Conservation (phyloP, 202 grass and related monocot species). For the Panicum hallii region DNA sequence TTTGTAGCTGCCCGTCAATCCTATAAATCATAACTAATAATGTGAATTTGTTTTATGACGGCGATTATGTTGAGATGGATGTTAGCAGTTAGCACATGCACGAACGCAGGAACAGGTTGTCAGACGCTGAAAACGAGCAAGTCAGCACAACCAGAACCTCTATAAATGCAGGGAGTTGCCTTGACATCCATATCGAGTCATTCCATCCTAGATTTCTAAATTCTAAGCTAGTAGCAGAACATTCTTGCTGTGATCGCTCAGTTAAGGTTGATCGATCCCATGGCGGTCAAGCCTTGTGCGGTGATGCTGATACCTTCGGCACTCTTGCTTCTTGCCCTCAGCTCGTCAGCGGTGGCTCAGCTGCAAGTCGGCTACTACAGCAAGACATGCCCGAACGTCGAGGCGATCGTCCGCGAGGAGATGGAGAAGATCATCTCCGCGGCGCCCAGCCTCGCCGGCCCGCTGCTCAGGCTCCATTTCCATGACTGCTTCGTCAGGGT, state of each 20-base stretch:
- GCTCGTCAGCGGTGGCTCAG: neutral
- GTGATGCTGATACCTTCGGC: neutral
- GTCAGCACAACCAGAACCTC: neutral
- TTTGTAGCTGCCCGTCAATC: neutral
- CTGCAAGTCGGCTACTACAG: neutral
- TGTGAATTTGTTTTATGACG: neutral
- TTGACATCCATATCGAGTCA: neutral
- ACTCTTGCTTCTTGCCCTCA: neutral
- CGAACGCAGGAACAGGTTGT: neutral
- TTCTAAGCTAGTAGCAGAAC: neutral
- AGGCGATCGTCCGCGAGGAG: slow-evolving; percentile 22
- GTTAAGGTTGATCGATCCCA: neutral
- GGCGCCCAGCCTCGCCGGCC: slow-evolving; percentile 49
- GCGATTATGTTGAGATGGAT: neutral
- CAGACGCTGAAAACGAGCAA: neutral
- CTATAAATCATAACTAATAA: neutral
- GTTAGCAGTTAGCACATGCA: neutral
- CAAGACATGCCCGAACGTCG: neutral
- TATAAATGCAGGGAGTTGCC: neutral
- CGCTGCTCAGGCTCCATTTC: slow-evolving; percentile 64
- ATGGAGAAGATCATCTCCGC: slow-evolving; percentile 53
- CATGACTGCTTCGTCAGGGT: slow-evolving; percentile 75
- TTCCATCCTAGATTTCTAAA: neutral
- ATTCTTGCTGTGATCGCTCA: neutral
- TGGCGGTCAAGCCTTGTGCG: neutral